Evolutionary conservation across 345 rosid species (phyloP).

Genomic region (Aegle marmelos): DNA sequence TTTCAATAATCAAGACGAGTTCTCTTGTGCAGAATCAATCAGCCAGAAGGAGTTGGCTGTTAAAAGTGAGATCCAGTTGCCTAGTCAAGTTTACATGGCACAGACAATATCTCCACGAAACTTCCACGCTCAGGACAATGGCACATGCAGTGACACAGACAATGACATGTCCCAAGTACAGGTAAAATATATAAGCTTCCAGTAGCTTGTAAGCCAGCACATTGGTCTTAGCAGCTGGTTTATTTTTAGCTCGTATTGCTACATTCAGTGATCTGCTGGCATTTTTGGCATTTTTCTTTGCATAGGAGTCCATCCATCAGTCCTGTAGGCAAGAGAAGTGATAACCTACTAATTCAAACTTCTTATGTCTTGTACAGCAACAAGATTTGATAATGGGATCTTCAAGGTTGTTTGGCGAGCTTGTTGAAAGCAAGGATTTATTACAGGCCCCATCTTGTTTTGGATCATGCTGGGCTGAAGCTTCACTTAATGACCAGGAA

Average conservation of each 20-base stretch:
- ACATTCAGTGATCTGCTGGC: not conserved
- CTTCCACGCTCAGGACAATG: constrained; percentile 23
- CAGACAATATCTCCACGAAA: constrained; percentile 18
- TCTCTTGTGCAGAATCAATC: constrained; percentile 38
- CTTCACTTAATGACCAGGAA: constrained; percentile 21
- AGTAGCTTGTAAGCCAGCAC: constrained; percentile 5
- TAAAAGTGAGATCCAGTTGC: constrained; percentile 32
- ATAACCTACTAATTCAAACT: not conserved
- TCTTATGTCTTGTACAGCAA: constrained; percentile 18
- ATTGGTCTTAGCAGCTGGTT: not conserved
- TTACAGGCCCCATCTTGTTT: constrained; percentile 37
- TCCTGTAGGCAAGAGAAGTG: not conserved
- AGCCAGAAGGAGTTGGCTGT: constrained; percentile 26
- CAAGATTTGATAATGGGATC: constrained; percentile 22
- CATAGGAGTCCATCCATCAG: not conserved
- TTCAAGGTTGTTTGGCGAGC: constrained; percentile 23
- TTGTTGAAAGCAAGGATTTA: constrained; percentile 28
- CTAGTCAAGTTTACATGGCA: constrained; percentile 11
- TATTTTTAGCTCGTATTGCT: not conserved
- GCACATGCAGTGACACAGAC: constrained; percentile 9
- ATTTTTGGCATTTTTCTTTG: not conserved
- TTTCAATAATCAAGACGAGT: constrained; percentile 42
- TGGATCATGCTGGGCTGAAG: constrained; percentile 27
- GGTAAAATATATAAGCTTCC: constrained; percentile 28
- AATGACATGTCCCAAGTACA: constrained; percentile 34